These are phyloP conservation scores for Pseudogymnoascus sp. DNA, from an alignment of 2,329 filamentous ascomycete species.

Conservation along the genomic window DNA sequence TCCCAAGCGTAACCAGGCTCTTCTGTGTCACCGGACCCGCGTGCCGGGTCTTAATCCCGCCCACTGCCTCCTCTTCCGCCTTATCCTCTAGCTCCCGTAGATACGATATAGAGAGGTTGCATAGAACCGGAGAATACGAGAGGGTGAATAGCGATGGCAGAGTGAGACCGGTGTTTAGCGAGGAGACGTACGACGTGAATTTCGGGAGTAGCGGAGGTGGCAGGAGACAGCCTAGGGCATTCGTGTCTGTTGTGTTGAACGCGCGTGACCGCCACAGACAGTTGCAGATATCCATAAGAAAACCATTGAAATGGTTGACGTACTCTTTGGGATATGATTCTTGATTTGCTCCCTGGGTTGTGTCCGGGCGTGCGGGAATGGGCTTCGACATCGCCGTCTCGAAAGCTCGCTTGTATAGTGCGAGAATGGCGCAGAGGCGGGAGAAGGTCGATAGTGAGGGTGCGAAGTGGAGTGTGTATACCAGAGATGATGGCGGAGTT, in stretches of 20 bases:
- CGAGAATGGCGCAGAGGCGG: slow-evolving; percentile 60
- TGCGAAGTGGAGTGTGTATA: slow-evolving; percentile 65
- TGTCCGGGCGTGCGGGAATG: slow-evolving; percentile 24
- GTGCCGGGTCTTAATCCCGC: slow-evolving; percentile 41
- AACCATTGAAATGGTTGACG: slow-evolving; percentile 68
- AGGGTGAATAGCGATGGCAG: slow-evolving; percentile 47
- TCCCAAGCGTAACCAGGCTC: slow-evolving; percentile 53
- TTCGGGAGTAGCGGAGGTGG: slow-evolving; percentile 32
- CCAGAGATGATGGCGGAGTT: slow-evolving; percentile 56
- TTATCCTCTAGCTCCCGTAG: slow-evolving; percentile 51
- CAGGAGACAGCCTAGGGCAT: slow-evolving; percentile 46
- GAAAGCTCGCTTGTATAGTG: slow-evolving; percentile 65
- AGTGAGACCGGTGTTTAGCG: slow-evolving; percentile 38
- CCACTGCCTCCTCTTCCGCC: slow-evolving; percentile 38
- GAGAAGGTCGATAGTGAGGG: slow-evolving; percentile 55
- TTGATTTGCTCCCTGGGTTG: slow-evolving; percentile 23
- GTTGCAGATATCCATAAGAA: slow-evolving; percentile 81
- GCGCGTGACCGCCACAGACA: slow-evolving; percentile 70
- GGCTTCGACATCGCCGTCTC: slow-evolving; percentile 49
- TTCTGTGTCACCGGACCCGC: slow-evolving; percentile 62
- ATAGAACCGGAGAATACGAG: slow-evolving; percentile 49
- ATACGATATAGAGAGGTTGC: slow-evolving; percentile 45
- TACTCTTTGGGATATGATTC: slow-evolving; percentile 47
- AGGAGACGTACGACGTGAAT: slow-evolving; percentile 40
- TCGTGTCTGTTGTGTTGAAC: slow-evolving; percentile 56